Evolutionary conservation across 805 yeast genomes (phyloP).

Genomic region (Tetrapisispora taiwanensis): DNA sequence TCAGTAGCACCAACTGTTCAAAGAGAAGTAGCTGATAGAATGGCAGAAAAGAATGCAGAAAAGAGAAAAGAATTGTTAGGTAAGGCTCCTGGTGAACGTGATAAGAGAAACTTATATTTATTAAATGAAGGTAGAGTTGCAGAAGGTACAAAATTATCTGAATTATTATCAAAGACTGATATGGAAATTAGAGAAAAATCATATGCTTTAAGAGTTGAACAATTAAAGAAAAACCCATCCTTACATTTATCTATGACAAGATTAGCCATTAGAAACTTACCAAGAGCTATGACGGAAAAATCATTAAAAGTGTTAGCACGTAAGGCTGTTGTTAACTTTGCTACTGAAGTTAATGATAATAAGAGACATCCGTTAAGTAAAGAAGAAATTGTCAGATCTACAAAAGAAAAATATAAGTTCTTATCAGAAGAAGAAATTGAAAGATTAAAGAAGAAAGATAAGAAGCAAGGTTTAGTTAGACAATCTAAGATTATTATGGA

Average conservation of each 20-base stretch:
- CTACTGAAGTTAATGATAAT: slow-evolving; percentile 70
- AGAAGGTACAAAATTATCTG: slow-evolving; percentile 68
- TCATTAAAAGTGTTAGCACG: slow-evolving; percentile 86
- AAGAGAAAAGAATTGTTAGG: slow-evolving; percentile 72
- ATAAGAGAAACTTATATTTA: slow-evolving; percentile 74
- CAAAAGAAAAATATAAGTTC: slow-evolving; percentile 46
- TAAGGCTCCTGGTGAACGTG: slow-evolving; percentile 68
- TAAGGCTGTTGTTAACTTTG: slow-evolving; percentile 89
- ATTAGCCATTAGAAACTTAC: slow-evolving; percentile 87
- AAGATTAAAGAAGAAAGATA: slow-evolving; percentile 42
- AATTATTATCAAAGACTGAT: slow-evolving; percentile 56
- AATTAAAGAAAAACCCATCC: slow-evolving; percentile 81
- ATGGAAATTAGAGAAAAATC: slow-evolving; percentile 84
- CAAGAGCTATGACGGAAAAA: slow-evolving; percentile 83
- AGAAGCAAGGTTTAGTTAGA: slow-evolving; percentile 80
- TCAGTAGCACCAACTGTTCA: slow-evolving; percentile 80
- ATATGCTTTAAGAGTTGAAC: slow-evolving; percentile 75
- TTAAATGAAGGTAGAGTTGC: slow-evolving; percentile 91
- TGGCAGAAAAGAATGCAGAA: slow-evolving; percentile 62
- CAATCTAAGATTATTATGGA: slow-evolving; percentile 92
- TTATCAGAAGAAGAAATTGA: slow-evolving; percentile 32
- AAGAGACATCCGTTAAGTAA: slow-evolving; percentile 76
- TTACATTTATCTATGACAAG: slow-evolving; percentile 90
- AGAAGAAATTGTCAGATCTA: slow-evolving; percentile 79
- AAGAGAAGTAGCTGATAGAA: slow-evolving; percentile 65